Percentiles rank a stretch among this genome's conserved stretches.
Conservation (phyloP, 345 rosid genomes). For the Gynandropsis gynandra region DNA sequence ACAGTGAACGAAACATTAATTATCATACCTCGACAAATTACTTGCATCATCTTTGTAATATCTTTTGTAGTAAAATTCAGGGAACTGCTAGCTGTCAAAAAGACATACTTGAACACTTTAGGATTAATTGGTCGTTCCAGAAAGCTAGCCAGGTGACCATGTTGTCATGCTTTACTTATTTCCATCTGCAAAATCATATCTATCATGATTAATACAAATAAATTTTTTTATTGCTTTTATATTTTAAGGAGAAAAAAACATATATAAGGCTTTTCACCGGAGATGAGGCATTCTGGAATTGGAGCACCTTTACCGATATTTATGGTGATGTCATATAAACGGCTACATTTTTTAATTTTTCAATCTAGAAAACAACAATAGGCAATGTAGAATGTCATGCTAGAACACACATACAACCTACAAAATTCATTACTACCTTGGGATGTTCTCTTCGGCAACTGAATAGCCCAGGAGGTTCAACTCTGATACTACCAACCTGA, state of each 20-base stretch:
- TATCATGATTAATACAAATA: too few species aligned
- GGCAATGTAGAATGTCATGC: too few species aligned
- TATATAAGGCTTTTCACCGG: too few species aligned
- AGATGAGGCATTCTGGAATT: too few species aligned
- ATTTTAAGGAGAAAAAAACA: too few species aligned
- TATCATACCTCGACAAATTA: too few species aligned
- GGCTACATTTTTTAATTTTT: slow-evolving; percentile 86
- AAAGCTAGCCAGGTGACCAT: slow-evolving; percentile 99
- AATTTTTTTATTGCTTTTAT: too few species aligned
- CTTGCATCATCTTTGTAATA: too few species aligned
- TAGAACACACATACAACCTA: too few species aligned
- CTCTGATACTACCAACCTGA: slow-evolving; percentile 99
- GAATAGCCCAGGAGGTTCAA: slow-evolving; percentile 97
- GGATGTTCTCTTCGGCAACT: slow-evolving; percentile 99
- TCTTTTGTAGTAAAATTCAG: too few species aligned
- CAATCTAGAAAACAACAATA: slow-evolving; percentile 97
- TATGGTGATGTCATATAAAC: slow-evolving; percentile 80
- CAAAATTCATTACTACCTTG: slow-evolving; percentile 32
- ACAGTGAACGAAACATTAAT: slow-evolving; percentile 19
- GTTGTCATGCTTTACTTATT: slow-evolving; percentile 89
- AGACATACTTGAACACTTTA: slow-evolving; percentile 98
- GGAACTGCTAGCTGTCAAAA: too few species aligned
- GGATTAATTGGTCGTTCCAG: slow-evolving; percentile 91
- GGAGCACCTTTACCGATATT: slow-evolving; percentile 82
- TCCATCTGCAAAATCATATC: too few species aligned